Evolutionary conservation across 1,284 basidiomycete species (phyloP).

Genomic region (Papiliotrema flavescens): DNA sequence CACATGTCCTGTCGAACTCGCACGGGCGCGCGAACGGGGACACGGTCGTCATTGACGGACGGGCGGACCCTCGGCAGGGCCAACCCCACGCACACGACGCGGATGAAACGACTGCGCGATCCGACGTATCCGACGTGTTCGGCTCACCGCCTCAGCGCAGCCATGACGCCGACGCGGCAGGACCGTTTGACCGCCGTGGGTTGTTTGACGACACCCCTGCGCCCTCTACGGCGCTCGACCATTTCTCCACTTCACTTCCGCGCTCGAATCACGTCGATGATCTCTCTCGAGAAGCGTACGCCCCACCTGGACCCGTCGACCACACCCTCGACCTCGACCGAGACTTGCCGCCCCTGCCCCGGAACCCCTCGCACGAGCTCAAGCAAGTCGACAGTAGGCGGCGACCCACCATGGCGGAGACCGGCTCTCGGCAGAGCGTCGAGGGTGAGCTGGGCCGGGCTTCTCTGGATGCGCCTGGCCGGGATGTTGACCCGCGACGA

Average conservation of each 20-base stretch:
- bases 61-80: no score
- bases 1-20: no score
- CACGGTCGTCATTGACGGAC: neutral
- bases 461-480: neutral
- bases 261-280: neutral
- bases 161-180: no score
- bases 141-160: no score
- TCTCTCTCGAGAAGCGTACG: no score
- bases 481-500: neutral
- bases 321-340: neutral
- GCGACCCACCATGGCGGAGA: neutral
- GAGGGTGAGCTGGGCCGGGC: neutral
- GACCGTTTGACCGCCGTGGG: neutral
- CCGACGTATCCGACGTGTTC: no score
- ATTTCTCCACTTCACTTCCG: neutral
- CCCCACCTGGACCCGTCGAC: neutral
- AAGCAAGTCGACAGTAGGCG: neutral
- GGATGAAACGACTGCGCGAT: no score
- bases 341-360: neutral
- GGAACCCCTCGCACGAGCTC: neutral
- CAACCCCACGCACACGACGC: no score
- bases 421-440: neutral
- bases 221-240: no score
- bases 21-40: neutral
- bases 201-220: no score